Conservation (phyloP, 2,329 filamentous ascomycete genomes). For the Achaetomium macrosporum region DNA sequence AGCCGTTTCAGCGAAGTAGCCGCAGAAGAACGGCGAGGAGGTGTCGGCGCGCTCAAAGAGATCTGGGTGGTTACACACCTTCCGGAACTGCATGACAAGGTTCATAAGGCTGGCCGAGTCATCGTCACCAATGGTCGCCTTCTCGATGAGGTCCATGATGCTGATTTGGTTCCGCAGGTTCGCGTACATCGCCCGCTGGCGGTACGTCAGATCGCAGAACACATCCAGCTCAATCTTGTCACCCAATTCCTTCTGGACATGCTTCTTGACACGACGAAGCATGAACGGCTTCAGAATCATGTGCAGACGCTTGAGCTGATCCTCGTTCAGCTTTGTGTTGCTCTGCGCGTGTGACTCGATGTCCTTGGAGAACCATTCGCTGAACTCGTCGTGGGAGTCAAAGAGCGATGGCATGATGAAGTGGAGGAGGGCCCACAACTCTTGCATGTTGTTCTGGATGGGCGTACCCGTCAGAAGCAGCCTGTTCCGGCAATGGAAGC, state of each 20-base stretch:
- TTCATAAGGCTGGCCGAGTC: constrained; percentile 98
- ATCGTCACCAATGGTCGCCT: constrained; percentile 89
- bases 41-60: constrained; percentile 93
- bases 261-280: constrained; percentile 98
- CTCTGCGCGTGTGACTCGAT: constrained; percentile 98
- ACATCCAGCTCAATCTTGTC: constrained; percentile 98
- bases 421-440: constrained; percentile 93
- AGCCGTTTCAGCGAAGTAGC: constrained; percentile 89
- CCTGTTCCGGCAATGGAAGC: constrained; percentile 92
- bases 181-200: constrained; percentile 87
- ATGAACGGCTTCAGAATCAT: constrained; percentile 99
- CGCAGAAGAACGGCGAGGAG: constrained; percentile 74
- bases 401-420: constrained; percentile 99
- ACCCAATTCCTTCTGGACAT: constrained; percentile 96
- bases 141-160: constrained; percentile 97
- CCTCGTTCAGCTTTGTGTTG: constrained; percentile 98
- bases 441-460: constrained; percentile 99
- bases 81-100: constrained; percentile 98
- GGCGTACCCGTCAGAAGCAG: constrained; percentile 92
- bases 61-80: constrained; percentile 98
- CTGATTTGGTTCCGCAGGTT: constrained; percentile 95
- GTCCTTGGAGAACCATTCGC: constrained; percentile 90
- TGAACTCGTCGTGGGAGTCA: constrained; percentile 88
- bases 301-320: constrained; percentile 91
- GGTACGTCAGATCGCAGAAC: constrained; percentile 94